phyloP scores from a whole-genome alignment of 2,329 filamentous ascomycete species.

The Cadophora sp. region DNA sequence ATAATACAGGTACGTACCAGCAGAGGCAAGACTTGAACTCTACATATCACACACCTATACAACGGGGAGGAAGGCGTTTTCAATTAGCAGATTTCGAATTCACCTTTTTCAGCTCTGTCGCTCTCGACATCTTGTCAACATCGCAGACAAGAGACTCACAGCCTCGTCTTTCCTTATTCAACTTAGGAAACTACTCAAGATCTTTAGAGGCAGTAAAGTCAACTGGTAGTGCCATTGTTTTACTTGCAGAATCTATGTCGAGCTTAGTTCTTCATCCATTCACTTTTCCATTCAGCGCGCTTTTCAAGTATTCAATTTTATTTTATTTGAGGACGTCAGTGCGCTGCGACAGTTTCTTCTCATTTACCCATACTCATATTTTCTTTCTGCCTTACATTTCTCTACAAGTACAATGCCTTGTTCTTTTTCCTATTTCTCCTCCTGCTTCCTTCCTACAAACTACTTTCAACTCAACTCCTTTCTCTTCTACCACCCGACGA shows the following conservation, averaged over 20 bases:
- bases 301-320: not conserved
- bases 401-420: no score
- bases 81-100: not conserved
- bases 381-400: no score
- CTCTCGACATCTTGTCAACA: not conserved
- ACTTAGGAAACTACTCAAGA: not conserved
- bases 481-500: no score
- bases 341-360: no score
- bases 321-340: no score
- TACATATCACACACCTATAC: not conserved
- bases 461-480: no score
- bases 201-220: not conserved
- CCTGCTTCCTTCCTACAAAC: no score
- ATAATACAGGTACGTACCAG: conserved; percentile 2
- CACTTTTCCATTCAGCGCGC: not conserved
- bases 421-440: no score
- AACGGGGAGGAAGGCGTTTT: not conserved
- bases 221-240: not conserved
- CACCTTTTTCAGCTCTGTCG: not conserved
- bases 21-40: not conserved
- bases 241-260: not conserved
- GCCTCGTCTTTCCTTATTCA: not conserved
- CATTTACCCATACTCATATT: no score
- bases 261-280: not conserved
- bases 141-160: not conserved